Evolutionary conservation across 2,329 filamentous ascomycete species (phyloP).

Genomic region (Neurospora sp.): DNA sequence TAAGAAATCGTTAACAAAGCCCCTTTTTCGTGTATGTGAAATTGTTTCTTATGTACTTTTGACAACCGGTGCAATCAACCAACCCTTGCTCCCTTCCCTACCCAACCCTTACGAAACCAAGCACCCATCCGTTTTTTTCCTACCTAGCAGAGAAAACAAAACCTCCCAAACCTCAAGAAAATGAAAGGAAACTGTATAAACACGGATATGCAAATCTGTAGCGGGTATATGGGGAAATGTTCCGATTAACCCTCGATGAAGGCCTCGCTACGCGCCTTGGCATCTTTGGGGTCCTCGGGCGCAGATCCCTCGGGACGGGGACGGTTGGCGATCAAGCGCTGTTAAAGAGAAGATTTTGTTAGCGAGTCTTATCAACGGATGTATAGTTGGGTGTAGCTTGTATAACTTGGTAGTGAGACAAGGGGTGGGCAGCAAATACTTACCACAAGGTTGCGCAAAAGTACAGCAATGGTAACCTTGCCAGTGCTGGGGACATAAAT

Average conservation of each 20-base stretch:
- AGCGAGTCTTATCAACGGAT: background rate
- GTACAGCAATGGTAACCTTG: conserved; percentile 90
- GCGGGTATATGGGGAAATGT: background rate
- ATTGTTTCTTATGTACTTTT: background rate
- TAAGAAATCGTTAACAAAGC: background rate
- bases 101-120: background rate
- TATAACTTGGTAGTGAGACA: background rate
- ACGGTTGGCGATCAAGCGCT: conserved; percentile 22
- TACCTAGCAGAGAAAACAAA: background rate
- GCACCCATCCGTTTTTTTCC: background rate
- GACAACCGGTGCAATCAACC: background rate
- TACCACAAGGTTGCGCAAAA: conserved; percentile 82
- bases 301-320: conserved; percentile 9
- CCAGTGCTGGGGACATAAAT: conserved; percentile 97
- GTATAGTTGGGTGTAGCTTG: background rate
- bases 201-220: background rate
- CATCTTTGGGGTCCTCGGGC: conserved; percentile 2
- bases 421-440: conserved; percentile 25
- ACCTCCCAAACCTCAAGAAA: background rate
- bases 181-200: background rate
- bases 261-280: conserved; percentile 10
- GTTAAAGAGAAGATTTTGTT: background rate
- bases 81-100: background rate
- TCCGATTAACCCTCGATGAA: conserved; percentile 10
- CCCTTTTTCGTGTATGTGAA: background rate